Conservation (phyloP, 495 filamentous ascomycete genomes). For the Xylaria grammica region DNA sequence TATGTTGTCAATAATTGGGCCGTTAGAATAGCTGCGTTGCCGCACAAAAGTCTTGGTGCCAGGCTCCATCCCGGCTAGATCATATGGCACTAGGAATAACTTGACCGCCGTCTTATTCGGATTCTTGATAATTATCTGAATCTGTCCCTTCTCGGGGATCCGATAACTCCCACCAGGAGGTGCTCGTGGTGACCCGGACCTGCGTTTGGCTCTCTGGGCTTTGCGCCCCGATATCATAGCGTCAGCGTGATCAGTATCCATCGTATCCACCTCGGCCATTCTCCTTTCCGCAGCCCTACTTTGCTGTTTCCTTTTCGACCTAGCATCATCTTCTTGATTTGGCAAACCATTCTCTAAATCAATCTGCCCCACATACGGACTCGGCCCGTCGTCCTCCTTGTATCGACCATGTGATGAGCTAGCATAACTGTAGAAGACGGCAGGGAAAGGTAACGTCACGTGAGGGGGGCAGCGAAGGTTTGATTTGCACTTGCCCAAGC, state of each 20-base stretch:
- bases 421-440: constrained; percentile 93
- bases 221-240: constrained; percentile 40
- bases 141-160: constrained; percentile 91
- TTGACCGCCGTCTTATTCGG: constrained; percentile 97
- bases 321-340: constrained; percentile 50
- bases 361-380: constrained; percentile 93
- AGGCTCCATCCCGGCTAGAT: constrained; percentile 92
- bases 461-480: constrained; percentile 87
- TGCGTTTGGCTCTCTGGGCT: constrained; percentile 59
- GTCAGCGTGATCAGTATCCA: constrained; percentile 32
- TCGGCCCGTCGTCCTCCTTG: constrained; percentile 78
- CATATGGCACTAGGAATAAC: constrained; percentile 93
- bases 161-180: constrained; percentile 89
- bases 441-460: constrained; percentile 91
- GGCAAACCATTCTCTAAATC: constrained; percentile 83
- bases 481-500: constrained; percentile 86
- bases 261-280: constrained; percentile 34
- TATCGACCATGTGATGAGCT: constrained; percentile 65
- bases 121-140: constrained; percentile 97
- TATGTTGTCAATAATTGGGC: constrained; percentile 78
- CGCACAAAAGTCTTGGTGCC: constrained; percentile 96
- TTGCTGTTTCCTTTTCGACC: constrained; percentile 54
- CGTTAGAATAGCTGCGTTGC: constrained; percentile 91
- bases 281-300: constrained; percentile 36
- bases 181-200: constrained; percentile 71